Base-by-base conservation (phyloP, 805 yeast genomes). In the Yamadazyma ubonensis region DNA sequence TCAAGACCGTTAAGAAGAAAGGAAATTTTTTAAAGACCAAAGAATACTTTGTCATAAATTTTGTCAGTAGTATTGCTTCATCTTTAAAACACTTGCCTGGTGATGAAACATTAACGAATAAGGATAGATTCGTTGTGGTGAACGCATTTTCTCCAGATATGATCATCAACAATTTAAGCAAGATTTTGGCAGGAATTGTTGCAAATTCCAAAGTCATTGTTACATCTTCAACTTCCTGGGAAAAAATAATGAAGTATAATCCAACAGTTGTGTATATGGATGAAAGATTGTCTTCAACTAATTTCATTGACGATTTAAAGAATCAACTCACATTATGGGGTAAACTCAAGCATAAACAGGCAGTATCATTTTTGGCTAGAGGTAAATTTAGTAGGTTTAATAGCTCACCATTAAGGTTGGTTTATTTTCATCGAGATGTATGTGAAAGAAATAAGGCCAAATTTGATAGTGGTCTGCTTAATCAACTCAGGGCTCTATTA, bases 61-160 rank as follows among this genome's bases (percentile, higher is more conserved):
- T 79, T 29, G 73, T 78, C 4, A 72, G 81, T 45, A 67, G 79
- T 5, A 59, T 74, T 23, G 78, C 85, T 2, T 67, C 83, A 1
- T 62, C 73, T 16, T 46, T 75, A 32, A 77, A 73, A 48, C 71
- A 69, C 28, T 59, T 76, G 55, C 70, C 79, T 1, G 25, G 16
- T 6, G 32, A 32, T 3, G 45, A 41, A 6, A 17, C 30, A 2
- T 20, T 45, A 2, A 15, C 23, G 11, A 3, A 27, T 12, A 59
- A 21, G 39, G 72, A 53, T 48, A 53, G 27, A 10, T 38, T 56
- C 5, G 50, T 49, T 12, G 51, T 55, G 15, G 52, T 59, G 7
- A 57, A 54, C 31, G 33, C 52, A 14, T 50, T 50, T 6, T 67
- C 63, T 36, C 49, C 49, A 15, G 11, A 21, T 14, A 34, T 38